Conservation (phyloP, 2,329 filamentous ascomycete species). For the Sporothrix inflata region DNA sequence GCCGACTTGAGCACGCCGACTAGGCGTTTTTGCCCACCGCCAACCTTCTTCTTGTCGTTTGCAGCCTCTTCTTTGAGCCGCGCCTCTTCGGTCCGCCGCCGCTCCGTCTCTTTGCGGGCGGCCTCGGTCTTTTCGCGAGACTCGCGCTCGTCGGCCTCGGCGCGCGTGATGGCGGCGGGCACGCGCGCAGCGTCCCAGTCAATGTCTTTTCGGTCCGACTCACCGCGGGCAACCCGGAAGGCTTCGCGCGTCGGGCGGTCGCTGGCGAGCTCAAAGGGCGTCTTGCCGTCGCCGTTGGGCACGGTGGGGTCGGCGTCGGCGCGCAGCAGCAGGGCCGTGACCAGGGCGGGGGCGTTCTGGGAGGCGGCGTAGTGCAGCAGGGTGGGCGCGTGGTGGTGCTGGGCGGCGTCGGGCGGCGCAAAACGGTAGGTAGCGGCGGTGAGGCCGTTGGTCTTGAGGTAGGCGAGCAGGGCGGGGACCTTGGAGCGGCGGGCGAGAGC, state of each 20-base stretch:
- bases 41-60: conserved; percentile 31
- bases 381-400: conserved; percentile 75
- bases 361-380: conserved; percentile 84
- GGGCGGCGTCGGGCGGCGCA: conserved; percentile 62
- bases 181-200: conserved; percentile 78
- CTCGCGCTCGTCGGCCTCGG: conserved; percentile 70
- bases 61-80: conserved; percentile 69
- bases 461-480: conserved; percentile 81
- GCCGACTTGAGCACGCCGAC: conserved; percentile 70
- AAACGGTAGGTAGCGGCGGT: conserved; percentile 71
- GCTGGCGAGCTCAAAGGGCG: conserved; percentile 83
- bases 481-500: conserved; percentile 88
- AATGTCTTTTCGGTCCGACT: conserved; percentile 53
- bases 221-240: conserved; percentile 83
- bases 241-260: conserved; percentile 86
- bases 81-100: conserved; percentile 75
- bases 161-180: conserved; percentile 69
- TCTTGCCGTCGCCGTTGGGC: conserved; percentile 75
- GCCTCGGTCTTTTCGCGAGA: conserved; percentile 71
- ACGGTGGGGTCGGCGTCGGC: conserved; percentile 73
- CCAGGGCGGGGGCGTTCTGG: conserved; percentile 76
- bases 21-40: conserved; percentile 48
- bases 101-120: conserved; percentile 68
- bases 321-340: conserved; percentile 75
- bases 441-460: conserved; percentile 76